A percentile compares a stretch with the other conserved stretches of the same genome.
Conservation (phyloP, 2,329 filamentous ascomycete genomes). For the Nothomitra cinnamomea region DNA sequence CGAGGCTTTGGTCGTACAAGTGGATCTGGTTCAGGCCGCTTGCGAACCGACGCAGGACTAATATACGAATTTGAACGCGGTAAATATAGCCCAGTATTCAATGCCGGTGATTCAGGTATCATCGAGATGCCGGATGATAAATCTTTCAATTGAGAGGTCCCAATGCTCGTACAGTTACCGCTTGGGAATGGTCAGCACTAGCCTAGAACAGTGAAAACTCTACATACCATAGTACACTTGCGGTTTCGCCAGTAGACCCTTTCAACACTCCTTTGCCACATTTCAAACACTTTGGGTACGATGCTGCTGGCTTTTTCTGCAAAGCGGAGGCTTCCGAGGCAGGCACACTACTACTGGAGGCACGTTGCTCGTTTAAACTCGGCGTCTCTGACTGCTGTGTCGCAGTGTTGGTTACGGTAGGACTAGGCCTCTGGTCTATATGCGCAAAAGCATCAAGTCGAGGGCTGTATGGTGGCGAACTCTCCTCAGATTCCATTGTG, state of each 20-base stretch:
- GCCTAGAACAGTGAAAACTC: neutral
- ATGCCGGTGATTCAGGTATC: neutral
- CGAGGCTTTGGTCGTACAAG: neutral
- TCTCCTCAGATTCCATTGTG: neutral
- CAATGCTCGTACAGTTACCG: constrained; percentile 2
- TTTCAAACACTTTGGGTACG: neutral
- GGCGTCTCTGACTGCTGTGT: neutral
- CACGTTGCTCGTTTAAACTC: neutral
- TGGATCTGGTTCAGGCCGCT: neutral
- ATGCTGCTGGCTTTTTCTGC: neutral
- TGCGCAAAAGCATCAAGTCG: neutral
- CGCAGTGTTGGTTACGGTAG: neutral
- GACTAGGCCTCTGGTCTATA: neutral
- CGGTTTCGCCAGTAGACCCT: neutral
- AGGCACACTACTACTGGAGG: neutral
- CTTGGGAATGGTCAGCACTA: neutral
- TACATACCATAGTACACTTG: neutral
- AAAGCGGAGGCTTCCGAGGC: neutral
- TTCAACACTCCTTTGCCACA: neutral
- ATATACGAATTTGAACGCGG: constrained; percentile 1
- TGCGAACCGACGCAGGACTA: neutral
- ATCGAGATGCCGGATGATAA: neutral
- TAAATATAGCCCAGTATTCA: neutral
- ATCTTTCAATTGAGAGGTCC: neutral
- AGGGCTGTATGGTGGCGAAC: neutral